Conservation (phyloP, 129 eudicot species). For the Artemisia annua region DNA sequence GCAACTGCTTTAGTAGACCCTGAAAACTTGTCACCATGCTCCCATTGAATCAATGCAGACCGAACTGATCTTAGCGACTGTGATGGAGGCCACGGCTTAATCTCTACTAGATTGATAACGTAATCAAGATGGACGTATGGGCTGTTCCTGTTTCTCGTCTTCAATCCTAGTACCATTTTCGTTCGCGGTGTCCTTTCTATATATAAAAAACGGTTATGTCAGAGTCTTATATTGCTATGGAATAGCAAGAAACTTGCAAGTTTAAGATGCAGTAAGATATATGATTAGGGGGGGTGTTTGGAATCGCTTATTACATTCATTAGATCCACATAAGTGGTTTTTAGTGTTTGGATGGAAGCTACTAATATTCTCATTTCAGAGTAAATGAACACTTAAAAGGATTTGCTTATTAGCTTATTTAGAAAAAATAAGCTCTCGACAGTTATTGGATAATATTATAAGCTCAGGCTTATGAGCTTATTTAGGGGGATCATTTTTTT, state of each 20-base stretch:
- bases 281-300: not conserved
- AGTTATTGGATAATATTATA: too few relatives aligned
- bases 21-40: slow-evolving; percentile 58
- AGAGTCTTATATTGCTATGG: slow-evolving; percentile 1
- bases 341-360: not conserved
- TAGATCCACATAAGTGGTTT: too few relatives aligned
- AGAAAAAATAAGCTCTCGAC: too few relatives aligned
- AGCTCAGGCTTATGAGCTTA: too few relatives aligned
- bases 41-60: slow-evolving; percentile 74
- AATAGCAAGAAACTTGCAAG: not conserved
- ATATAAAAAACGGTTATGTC: not conserved
- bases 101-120: slow-evolving; percentile 61
- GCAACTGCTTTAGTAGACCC: slow-evolving; percentile 71
- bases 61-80: slow-evolving; percentile 67
- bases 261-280: not conserved
- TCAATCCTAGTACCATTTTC: slow-evolving; percentile 63
- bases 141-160: slow-evolving; percentile 47
- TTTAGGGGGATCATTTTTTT: too few relatives aligned
- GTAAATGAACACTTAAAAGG: not conserved
- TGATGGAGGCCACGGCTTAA: slow-evolving; percentile 97
- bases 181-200: slow-evolving; percentile 1
- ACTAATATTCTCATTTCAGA: not conserved
- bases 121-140: slow-evolving; percentile 61
- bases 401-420: too few relatives aligned
- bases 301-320: not conserved